Percentiles rank a stretch among this genome's conserved stretches.
phyloP scores from a whole-genome alignment of 768 basidiomycete genomes.

The Termitomyces sp. region DNA sequence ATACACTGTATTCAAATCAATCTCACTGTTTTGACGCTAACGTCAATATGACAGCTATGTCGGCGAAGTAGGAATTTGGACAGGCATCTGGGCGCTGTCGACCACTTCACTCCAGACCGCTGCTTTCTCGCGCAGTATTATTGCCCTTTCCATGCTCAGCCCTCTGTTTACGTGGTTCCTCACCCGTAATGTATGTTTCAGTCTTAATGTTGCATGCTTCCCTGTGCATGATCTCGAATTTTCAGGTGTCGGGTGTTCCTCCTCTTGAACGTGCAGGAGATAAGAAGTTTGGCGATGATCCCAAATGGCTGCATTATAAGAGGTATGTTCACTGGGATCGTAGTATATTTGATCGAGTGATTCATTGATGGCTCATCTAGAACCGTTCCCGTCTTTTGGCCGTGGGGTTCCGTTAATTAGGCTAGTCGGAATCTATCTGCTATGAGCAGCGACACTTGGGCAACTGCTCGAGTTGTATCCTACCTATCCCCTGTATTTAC shows the following conservation, averaged over 20 bases:
- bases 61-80: background rate
- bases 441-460: too few species aligned
- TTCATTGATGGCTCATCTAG: background rate
- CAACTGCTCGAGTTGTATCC: too few species aligned
- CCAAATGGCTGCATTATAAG: background rate
- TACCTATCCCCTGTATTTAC: too few species aligned
- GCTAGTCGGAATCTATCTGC: background rate
- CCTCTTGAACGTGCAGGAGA: background rate
- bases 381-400: background rate
- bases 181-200: background rate
- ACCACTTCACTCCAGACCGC: background rate
- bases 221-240: too few species aligned
- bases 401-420: background rate
- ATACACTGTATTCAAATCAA: background rate
- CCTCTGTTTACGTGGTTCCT: slow-evolving; percentile 1
- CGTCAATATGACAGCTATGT: background rate
- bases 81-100: background rate
- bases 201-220: background rate
- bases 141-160: background rate
- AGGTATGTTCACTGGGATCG: background rate
- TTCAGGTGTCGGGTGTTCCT: background rate
- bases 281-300: background rate
- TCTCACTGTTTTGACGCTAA: background rate
- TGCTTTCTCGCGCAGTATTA: background rate
- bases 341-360: background rate